Evolutionary conservation across 257 asterid genomes (phyloP).

Genomic region (Ilex asprella): DNA sequence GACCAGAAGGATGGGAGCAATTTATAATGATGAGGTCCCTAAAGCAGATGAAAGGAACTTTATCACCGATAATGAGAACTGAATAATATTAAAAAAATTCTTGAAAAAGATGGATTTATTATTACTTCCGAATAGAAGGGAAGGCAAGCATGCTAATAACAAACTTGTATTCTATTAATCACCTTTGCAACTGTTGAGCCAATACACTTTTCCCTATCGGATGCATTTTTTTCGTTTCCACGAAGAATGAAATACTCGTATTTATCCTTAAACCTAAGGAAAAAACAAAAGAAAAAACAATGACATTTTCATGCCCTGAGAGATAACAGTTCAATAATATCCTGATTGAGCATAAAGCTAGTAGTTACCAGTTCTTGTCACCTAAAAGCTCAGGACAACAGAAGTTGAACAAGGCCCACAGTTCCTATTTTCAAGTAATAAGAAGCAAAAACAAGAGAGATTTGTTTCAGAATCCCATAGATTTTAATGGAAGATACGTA

Average conservation of each 20-base stretch:
- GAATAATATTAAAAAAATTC: no score
- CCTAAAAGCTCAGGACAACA: slow-evolving; percentile 88
- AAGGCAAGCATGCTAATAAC: not conserved
- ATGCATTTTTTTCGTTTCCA: slow-evolving; percentile 87
- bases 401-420: slow-evolving; percentile 93
- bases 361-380: slow-evolving; percentile 68
- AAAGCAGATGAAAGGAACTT: no score
- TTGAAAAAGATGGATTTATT: no score
- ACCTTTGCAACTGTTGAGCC: slow-evolving; percentile 95
- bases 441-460: slow-evolving; percentile 5
- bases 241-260: slow-evolving; percentile 72
- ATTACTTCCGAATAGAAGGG: no score
- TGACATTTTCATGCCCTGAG: slow-evolving; percentile 1
- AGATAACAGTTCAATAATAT: slow-evolving; percentile 1
- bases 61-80: no score
- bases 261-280: slow-evolving; percentile 72
- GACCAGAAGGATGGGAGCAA: no score
- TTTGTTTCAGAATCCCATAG: slow-evolving; percentile 2
- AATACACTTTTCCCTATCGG: slow-evolving; percentile 78
- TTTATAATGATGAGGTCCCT: no score
- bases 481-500: not conserved
- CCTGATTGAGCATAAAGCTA: slow-evolving; percentile 12
- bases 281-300: not conserved
- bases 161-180: slow-evolving; percentile 12
- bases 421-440: slow-evolving; percentile 41